Evolutionary conservation across 2,329 filamentous ascomycete genomes (phyloP).

Genomic region (Claviceps sp.): DNA sequence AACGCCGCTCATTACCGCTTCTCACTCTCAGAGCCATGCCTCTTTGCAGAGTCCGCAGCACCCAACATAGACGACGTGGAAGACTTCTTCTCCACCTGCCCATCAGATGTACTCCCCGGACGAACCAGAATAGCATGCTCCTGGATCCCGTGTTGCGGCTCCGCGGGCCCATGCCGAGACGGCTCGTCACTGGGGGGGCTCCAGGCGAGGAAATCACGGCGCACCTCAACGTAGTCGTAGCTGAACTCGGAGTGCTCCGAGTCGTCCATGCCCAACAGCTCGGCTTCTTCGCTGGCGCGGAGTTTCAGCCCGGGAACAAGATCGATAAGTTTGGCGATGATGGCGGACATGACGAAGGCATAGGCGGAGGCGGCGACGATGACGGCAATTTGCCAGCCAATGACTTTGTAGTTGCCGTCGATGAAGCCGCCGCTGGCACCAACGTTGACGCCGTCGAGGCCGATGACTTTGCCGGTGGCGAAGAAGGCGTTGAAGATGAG

Average conservation of each 20-base stretch:
- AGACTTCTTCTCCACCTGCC: conserved; percentile 7
- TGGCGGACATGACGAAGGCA: conserved; percentile 58
- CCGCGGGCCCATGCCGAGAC: conserved; percentile 40
- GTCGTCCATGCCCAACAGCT: conserved; percentile 79
- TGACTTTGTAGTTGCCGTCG: conserved; percentile 58
- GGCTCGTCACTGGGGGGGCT: conserved; percentile 57
- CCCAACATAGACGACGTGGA: conserved; percentile 7
- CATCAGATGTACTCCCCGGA: conserved; percentile 11
- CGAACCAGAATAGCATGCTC: conserved; percentile 40
- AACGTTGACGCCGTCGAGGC: conserved; percentile 64
- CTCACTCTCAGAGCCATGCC: neutral
- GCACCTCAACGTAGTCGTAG: conserved; percentile 82
- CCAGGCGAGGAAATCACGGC: conserved; percentile 80
- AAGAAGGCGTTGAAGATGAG: conserved; percentile 64
- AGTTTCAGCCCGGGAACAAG: conserved; percentile 65
- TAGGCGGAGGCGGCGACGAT: conserved; percentile 54
- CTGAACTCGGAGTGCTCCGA: conserved; percentile 84
- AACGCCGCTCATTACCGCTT: conserved; percentile 2
- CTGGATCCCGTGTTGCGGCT: conserved; percentile 58
- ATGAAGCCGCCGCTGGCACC: conserved; percentile 56
- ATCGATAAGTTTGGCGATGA: conserved; percentile 65
- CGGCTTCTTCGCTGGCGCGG: conserved; percentile 67
- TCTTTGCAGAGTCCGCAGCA: conserved; percentile 3
- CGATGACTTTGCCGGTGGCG: conserved; percentile 55
- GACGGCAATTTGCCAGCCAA: conserved; percentile 73